Conservation (phyloP, 1,284 basidiomycete species). For the Cystobasidiaceae sp. region DNA sequence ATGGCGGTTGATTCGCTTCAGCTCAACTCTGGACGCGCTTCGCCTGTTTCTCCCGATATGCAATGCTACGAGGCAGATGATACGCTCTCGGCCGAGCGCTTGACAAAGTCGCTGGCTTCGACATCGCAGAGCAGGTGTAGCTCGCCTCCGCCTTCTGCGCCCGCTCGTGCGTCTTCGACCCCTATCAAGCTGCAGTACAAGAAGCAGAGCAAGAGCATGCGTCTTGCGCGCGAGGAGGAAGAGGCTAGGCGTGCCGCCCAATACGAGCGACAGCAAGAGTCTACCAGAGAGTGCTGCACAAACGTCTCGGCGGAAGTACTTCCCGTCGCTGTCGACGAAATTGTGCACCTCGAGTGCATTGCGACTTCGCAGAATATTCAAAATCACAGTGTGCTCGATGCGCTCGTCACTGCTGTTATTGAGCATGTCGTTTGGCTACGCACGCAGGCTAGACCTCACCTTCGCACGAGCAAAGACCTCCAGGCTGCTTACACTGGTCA, state of each 20-base stretch:
- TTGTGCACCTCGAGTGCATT: constrained; percentile 44
- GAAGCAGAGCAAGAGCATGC: constrained; percentile 24
- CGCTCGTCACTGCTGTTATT: constrained; percentile 38
- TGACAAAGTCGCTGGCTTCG: too few species aligned
- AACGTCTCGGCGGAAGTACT: constrained; percentile 30
- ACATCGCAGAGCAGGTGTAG: too few species aligned
- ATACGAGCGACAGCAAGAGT: background rate
- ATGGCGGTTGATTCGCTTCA: too few species aligned
- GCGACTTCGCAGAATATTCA: constrained; percentile 32
- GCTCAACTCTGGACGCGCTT: too few species aligned
- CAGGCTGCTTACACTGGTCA: constrained; percentile 35
- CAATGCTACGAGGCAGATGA: too few species aligned
- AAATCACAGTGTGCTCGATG: background rate
- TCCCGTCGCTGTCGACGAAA: constrained; percentile 35
- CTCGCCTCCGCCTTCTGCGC: too few species aligned
- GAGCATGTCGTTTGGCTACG: constrained; percentile 46
- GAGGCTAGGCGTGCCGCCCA: background rate
- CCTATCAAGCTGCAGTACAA: constrained; percentile 21
- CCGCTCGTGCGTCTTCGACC: too few species aligned
- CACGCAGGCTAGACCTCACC: constrained; percentile 34
- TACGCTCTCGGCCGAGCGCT: too few species aligned
- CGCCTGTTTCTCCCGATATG: too few species aligned
- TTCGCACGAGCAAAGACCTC: constrained; percentile 10
- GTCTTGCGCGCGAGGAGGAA: background rate
- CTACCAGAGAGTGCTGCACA: constrained; percentile 9